Evolutionary conservation across 1,139 yeast genomes (phyloP).

Genomic region (Hyphopichia pseudoburtonii): DNA sequence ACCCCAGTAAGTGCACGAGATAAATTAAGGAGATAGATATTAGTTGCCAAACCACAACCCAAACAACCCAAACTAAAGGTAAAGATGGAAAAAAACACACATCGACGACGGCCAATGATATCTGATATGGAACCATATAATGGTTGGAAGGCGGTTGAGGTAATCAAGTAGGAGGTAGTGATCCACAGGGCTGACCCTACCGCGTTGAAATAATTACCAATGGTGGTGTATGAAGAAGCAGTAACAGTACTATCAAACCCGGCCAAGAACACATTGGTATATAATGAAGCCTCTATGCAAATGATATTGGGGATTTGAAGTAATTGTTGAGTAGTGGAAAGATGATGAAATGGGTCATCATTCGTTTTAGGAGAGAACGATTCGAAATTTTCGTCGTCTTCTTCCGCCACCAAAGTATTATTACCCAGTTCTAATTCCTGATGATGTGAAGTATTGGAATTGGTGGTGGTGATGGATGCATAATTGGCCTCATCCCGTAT

Average conservation of each 20-base stretch:
- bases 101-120: slow-evolving; percentile 48
- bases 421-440: too few relatives aligned
- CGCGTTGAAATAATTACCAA: slow-evolving; percentile 36
- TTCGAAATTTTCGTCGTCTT: background rate
- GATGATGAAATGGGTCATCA: background rate
- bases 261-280: slow-evolving; percentile 26
- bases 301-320: slow-evolving; percentile 12
- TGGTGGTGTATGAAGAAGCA: slow-evolving; percentile 31
- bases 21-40: slow-evolving; percentile 15
- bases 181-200: slow-evolving; percentile 38
- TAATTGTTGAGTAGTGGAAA: background rate
- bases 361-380: background rate
- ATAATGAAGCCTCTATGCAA: slow-evolving; percentile 23
- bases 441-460: too few relatives aligned
- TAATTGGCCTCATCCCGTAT: background rate
- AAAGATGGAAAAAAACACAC: slow-evolving; percentile 22
- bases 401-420: background rate
- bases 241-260: slow-evolving; percentile 39
- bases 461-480: background rate
- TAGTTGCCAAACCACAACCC: slow-evolving; percentile 22
- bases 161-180: slow-evolving; percentile 36
- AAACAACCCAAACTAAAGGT: slow-evolving; percentile 29
- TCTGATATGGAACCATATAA: slow-evolving; percentile 55
- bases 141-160: slow-evolving; percentile 32
- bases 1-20: slow-evolving; percentile 26